Evolutionary conservation across 805 yeast genomes (phyloP).

Genomic region (Starmerella scarabaei): DNA sequence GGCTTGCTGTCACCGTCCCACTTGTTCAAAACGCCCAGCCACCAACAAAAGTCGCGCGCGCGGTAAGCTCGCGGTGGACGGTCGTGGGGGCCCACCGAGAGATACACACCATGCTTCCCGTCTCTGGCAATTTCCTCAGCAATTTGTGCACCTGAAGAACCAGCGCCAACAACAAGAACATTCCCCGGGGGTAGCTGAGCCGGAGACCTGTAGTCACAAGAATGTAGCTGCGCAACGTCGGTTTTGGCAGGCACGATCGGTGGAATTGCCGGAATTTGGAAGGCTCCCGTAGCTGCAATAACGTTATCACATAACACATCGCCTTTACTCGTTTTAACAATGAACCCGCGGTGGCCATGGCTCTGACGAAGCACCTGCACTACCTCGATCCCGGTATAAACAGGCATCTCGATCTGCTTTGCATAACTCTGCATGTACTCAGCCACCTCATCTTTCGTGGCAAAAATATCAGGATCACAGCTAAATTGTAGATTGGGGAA

Average conservation of each 20-base stretch:
- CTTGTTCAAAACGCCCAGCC: constrained; percentile 18
- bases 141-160: constrained; percentile 19
- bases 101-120: constrained; percentile 1
- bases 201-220: constrained; percentile 12
- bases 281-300: constrained; percentile 17
- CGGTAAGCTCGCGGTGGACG: constrained; percentile 18
- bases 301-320: constrained; percentile 4
- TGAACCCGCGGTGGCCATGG: constrained; percentile 2
- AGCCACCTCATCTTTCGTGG: constrained; percentile 9
- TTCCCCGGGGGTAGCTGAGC: constrained; percentile 10
- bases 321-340: constrained; percentile 4
- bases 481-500: constrained; percentile 12
- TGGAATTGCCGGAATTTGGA: constrained; percentile 15
- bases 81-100: constrained; percentile 17
- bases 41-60: constrained; percentile 18
- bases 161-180: constrained; percentile 17
- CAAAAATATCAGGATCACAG: constrained; percentile 8
- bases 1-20: constrained; percentile 16
- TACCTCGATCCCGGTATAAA: constrained; percentile 8
- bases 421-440: constrained; percentile 14
- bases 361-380: constrained; percentile 1
- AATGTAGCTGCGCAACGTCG: constrained; percentile 11
- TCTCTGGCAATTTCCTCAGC: constrained; percentile 14
- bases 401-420: constrained; percentile 9
- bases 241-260: constrained; percentile 6